These are phyloP conservation scores for Leccinum variicolor DNA, from an alignment of 768 basidiomycete species.

Conservation along the genomic window DNA sequence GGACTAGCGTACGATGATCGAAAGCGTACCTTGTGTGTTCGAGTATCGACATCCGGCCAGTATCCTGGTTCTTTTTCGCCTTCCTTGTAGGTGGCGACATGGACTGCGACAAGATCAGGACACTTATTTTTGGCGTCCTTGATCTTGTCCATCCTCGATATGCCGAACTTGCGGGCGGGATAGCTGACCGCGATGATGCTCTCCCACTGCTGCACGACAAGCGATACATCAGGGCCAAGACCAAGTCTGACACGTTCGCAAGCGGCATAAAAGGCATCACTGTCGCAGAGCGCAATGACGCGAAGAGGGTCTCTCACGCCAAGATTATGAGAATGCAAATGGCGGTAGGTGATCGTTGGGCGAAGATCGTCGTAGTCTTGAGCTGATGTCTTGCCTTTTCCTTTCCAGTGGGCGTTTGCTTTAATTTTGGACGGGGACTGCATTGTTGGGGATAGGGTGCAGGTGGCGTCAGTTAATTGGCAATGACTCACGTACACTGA, in stretches of 20 bases:
- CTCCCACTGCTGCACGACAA: conserved; percentile 89
- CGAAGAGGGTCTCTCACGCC: conserved; percentile 76
- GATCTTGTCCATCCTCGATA: conserved; percentile 85
- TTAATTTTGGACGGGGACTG: conserved; percentile 21
- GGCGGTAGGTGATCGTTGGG: conserved; percentile 76
- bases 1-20: background rate
- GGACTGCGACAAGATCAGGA: conserved; percentile 79
- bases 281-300: conserved; percentile 87
- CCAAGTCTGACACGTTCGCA: conserved; percentile 84
- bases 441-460: too few relatives aligned
- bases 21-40: conserved; percentile 80
- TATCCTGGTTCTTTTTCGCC: conserved; percentile 87
- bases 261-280: conserved; percentile 79
- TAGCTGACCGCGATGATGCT: conserved; percentile 94
- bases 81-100: conserved; percentile 93
- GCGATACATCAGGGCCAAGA: conserved; percentile 56
- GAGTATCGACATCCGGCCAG: conserved; percentile 84
- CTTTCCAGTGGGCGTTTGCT: conserved; percentile 42
- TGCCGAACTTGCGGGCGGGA: conserved; percentile 87
- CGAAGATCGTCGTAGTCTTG: conserved; percentile 58
- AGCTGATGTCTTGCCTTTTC: conserved; percentile 46
- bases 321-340: conserved; percentile 63
- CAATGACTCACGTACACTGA: too few relatives aligned
- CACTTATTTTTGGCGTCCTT: conserved; percentile 84
- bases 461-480: too few relatives aligned